These are phyloP conservation scores for Roridomyces roridus DNA, from an alignment of 768 basidiomycete genomes.

Conservation along the genomic window DNA sequence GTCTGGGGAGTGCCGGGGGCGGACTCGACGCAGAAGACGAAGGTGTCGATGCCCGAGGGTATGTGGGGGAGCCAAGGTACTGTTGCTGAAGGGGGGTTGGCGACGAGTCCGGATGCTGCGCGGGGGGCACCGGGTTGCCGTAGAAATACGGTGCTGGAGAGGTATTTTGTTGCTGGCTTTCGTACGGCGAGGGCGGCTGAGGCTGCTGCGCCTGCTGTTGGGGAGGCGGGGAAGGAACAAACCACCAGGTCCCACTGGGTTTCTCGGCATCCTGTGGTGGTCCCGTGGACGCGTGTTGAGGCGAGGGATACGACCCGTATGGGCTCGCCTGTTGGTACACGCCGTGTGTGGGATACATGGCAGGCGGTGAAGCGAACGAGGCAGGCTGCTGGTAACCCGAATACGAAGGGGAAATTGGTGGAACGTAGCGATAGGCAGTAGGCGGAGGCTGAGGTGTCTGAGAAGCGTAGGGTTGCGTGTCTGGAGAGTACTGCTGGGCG, in stretches of 20 bases:
- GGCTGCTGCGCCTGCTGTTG: conserved; percentile 10
- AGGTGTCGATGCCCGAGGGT: background rate
- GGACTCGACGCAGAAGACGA: background rate
- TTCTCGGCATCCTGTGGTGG: conserved; percentile 47
- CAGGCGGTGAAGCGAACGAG: conserved; percentile 39
- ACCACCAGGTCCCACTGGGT: conserved; percentile 61
- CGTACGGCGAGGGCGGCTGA: conserved; percentile 33
- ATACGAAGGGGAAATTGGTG: conserved; percentile 32
- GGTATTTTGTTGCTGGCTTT: conserved; percentile 2
- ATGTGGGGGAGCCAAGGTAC: conserved; percentile 3
- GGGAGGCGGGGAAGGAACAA: conserved; percentile 40
- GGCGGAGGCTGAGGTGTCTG: conserved; percentile 33
- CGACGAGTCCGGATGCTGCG: background rate
- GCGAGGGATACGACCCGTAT: conserved; percentile 36
- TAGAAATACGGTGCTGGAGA: too few relatives aligned
- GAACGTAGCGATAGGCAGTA: conserved; percentile 41
- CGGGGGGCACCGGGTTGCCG: conserved; percentile 21
- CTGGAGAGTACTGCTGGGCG: conserved; percentile 28
- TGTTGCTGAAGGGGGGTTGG: background rate
- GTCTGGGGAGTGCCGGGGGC: conserved; percentile 5
- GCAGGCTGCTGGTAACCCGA: conserved; percentile 45
- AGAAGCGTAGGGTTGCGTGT: conserved; percentile 34
- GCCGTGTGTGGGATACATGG: conserved; percentile 40
- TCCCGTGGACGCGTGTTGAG: conserved; percentile 32
- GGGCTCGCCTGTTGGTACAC: background rate